phyloP scores from a whole-genome alignment of 2,329 filamentous ascomycete species.

The Ophiostoma sp. region DNA sequence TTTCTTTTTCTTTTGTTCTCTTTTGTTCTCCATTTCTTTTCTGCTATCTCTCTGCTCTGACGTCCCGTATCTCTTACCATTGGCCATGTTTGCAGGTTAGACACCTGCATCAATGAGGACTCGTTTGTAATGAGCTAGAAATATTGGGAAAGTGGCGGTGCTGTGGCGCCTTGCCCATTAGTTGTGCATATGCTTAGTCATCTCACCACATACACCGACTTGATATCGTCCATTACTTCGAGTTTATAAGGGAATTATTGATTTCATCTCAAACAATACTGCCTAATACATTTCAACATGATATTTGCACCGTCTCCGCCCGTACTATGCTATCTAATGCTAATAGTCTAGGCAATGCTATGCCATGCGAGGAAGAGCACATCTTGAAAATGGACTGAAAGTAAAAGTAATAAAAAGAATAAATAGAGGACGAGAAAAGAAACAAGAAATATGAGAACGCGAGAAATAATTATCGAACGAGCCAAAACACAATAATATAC shows the following conservation, averaged over 20 bases:
- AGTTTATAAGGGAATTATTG: too few species aligned
- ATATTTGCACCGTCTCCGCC: not conserved
- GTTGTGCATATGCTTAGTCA: not conserved
- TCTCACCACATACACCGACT: not conserved
- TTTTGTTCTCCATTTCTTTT: not conserved
- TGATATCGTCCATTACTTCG: too few species aligned
- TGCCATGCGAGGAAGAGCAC: not conserved
- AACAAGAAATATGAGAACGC: not conserved
- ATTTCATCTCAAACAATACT: not conserved
- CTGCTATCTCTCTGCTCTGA: not conserved
- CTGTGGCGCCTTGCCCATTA: not conserved
- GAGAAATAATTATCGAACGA: not conserved
- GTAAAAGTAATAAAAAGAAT: not conserved
- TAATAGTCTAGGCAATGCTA: conserved; percentile 1
- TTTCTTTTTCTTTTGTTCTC: not conserved
- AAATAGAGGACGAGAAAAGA: not conserved
- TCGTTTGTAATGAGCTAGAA: not conserved
- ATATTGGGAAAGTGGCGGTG: not conserved
- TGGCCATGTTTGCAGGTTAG: not conserved
- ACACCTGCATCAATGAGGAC: not conserved
- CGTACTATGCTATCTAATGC: conserved; percentile 1
- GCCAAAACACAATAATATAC: not conserved
- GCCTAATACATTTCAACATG: not conserved
- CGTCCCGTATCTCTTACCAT: not conserved
- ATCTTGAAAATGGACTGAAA: not conserved